Base-by-base conservation (phyloP, 352 stramenopile genomes). In the Lagenidium giganteum region DNA sequence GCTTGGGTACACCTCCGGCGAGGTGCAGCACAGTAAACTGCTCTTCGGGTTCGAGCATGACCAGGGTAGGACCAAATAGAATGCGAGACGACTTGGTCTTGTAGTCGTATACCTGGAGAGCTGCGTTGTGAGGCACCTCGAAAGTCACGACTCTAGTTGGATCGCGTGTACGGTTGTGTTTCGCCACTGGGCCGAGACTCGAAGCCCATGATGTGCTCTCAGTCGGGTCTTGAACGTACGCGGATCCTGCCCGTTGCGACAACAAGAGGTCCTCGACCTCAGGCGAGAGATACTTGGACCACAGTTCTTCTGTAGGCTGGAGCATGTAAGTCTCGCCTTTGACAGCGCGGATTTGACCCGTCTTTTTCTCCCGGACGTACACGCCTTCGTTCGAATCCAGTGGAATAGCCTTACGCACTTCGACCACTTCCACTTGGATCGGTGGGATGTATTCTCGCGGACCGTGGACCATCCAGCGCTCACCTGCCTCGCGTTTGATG, bases 41-140 rank as follows among this genome's bases (percentile, higher is more conserved):
- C 52, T 91, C 79, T 22, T 91, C 79, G 1, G 79, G 79, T 14
- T 83, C 75, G 8, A 91, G 60, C 79, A 91, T 91, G 14, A 87
- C 76, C 0, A 91, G 54, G 5, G 75, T 87, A 17, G 79, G 79
- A 0, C 79, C 79, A 54, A 91, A 91, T 44, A 88, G 60, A 28
- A 91, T 91, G 23, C 79, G 75, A 2, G 75, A 88, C 24, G 67
- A 83, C 18, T 75, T 88, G 30, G 75, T 87, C 52, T 86, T 87
- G 62, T 88, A 91, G 61, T 91, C 76, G 49, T 91, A 91, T 8
- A 91, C 72, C 52, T 91, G 79, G 3, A 91, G 81, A 17, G 75
- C 79, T 12, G 75, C 73, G 17, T 91, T 91, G 62, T 91, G 79
- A 3, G 79, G 76, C 17, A 91, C 79, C 54, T 89, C 73, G 29